Conservation (phyloP, 768 basidiomycete genomes). For the Holtermannia corniformis region DNA sequence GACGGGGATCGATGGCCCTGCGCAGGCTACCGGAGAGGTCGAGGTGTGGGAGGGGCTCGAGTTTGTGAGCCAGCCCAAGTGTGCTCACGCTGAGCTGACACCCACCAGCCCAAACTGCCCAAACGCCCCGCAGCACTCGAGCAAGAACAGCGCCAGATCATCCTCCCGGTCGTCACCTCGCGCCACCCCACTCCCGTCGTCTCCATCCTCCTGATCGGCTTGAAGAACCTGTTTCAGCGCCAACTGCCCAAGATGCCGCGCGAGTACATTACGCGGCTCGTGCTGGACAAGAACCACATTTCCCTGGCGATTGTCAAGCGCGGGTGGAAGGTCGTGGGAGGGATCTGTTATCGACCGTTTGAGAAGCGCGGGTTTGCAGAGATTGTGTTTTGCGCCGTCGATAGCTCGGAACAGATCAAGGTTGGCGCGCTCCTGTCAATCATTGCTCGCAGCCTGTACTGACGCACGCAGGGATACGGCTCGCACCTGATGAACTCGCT, state of each 20-base stretch:
- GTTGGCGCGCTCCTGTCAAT: conserved; percentile 44
- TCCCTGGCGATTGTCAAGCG: conserved; percentile 88
- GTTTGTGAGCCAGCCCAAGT: conserved; percentile 26
- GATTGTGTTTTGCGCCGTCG: conserved; percentile 97
- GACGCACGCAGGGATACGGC: conserved; percentile 69
- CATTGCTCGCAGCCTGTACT: neutral
- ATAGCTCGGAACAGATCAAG: conserved; percentile 94
- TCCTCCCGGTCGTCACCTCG: conserved; percentile 74
- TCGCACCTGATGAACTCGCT: conserved; percentile 98
- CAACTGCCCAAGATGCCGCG: conserved; percentile 98
- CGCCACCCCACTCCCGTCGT: conserved; percentile 61
- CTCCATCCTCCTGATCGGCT: conserved; percentile 76
- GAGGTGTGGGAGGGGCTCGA: conserved; percentile 39
- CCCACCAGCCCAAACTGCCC: conserved; percentile 40
- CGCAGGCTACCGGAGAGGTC: conserved; percentile 9
- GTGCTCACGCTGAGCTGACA: neutral
- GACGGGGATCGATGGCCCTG: conserved; percentile 3
- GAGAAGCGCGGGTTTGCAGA: conserved; percentile 91
- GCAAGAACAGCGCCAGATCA: conserved; percentile 70
- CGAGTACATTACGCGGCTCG: conserved; percentile 93
- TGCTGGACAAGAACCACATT: conserved; percentile 86
- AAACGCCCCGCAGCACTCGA: conserved; percentile 76
- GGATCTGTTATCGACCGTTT: conserved; percentile 94
- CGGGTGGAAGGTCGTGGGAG: conserved; percentile 91
- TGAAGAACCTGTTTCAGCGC: conserved; percentile 93